Evolutionary conservation across 768 basidiomycete species (phyloP).

Genomic region (Tricholoma saponaceum): DNA sequence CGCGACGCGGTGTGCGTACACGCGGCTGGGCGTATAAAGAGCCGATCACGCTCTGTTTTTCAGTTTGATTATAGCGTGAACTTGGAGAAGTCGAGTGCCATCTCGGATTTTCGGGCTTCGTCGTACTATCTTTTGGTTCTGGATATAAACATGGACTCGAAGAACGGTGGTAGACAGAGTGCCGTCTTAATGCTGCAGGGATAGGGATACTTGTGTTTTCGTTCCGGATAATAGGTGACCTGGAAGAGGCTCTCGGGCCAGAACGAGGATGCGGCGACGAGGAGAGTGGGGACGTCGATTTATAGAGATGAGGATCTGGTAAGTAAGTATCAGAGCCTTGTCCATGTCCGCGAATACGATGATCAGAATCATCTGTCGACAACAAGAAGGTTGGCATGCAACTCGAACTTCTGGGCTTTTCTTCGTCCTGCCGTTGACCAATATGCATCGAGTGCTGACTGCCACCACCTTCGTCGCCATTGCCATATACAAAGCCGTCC

Average conservation of each 20-base stretch:
- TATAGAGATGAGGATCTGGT: background rate
- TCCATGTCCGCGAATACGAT: constrained; percentile 4
- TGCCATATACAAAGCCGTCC: constrained; percentile 18
- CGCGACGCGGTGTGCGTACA: background rate
- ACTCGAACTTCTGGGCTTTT: constrained; percentile 21
- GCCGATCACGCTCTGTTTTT: background rate
- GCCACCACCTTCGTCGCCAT: constrained; percentile 25
- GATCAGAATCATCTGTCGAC: constrained; percentile 15
- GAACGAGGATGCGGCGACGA: background rate
- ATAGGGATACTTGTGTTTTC: constrained; percentile 8
- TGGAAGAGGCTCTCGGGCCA: constrained; percentile 16
- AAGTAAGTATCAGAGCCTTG: background rate
- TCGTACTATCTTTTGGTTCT: constrained; percentile 3
- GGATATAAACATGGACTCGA: constrained; percentile 5
- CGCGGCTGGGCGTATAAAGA: background rate
- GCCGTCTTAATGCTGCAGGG: constrained; percentile 22
- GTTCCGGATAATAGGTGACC: constrained; percentile 26
- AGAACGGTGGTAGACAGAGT: constrained; percentile 24
- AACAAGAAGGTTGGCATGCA: constrained; percentile 17
- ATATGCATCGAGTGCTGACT: background rate
- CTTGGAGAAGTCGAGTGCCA: background rate
- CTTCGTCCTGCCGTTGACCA: constrained; percentile 5
- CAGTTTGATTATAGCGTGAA: background rate
- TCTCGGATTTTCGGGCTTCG: background rate
- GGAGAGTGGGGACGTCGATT: constrained; percentile 8